Percentiles rank a stretch among this genome's conserved stretches.
phyloP scores from a whole-genome alignment of 2,329 filamentous ascomycete species.

The Chaetomiaceae sp. region DNA sequence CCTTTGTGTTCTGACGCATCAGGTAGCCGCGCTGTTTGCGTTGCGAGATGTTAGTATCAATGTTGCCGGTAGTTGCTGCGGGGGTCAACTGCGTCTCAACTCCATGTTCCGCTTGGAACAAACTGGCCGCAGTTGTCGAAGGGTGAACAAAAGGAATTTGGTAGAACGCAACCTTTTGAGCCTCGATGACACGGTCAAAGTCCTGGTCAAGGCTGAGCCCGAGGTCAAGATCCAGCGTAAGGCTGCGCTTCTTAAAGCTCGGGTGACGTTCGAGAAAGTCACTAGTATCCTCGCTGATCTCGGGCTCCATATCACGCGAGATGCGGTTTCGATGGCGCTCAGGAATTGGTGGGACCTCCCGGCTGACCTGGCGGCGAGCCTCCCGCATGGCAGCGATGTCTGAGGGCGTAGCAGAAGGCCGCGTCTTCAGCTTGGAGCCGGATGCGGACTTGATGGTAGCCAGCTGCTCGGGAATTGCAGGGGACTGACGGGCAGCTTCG shows the following conservation, averaged over 20 bases:
- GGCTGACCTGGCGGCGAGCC: constrained; percentile 77
- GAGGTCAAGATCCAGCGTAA: constrained; percentile 76
- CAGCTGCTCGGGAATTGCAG: constrained; percentile 70
- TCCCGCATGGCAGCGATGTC: constrained; percentile 83
- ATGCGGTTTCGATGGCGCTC: constrained; percentile 55
- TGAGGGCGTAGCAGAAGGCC: constrained; percentile 80
- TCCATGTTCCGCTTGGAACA: constrained; percentile 42
- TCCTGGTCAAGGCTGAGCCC: constrained; percentile 85
- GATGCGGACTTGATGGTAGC: constrained; percentile 82
- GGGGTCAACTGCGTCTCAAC: constrained; percentile 15
- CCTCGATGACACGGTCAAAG: constrained; percentile 91
- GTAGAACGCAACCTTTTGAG: constrained; percentile 81
- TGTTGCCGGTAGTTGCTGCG: constrained; percentile 20
- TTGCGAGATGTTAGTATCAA: constrained; percentile 57
- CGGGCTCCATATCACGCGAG: constrained; percentile 44
- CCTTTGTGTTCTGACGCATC: constrained; percentile 97
- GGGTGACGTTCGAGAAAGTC: constrained; percentile 57
- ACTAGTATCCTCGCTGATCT: constrained; percentile 35
- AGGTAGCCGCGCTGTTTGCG: constrained; percentile 89
- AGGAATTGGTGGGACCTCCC: constrained; percentile 63
- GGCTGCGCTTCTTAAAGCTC: constrained; percentile 75
- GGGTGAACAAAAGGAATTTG: constrained; percentile 25
- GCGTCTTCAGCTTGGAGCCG: constrained; percentile 81
- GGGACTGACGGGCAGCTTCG: constrained; percentile 48
- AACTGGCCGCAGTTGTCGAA: constrained; percentile 23